phyloP scores from a whole-genome alignment of 164 flowering plant species.

The Aristolochia fimbriata region DNA sequence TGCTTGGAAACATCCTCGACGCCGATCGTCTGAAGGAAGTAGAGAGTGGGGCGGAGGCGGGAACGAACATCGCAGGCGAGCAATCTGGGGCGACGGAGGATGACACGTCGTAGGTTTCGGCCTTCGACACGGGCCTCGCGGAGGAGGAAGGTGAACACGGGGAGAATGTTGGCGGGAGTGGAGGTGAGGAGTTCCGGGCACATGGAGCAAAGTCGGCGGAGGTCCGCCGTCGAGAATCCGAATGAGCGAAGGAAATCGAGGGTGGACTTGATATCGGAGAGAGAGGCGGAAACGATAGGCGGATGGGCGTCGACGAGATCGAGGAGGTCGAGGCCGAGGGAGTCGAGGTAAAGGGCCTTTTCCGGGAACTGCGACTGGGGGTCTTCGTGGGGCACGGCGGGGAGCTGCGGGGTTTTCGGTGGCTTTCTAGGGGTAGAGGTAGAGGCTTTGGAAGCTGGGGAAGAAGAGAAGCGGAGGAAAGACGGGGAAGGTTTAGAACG shows the following conservation, averaged over 20 bases:
- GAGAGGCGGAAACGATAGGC: slow-evolving; percentile 28
- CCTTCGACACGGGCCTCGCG: slow-evolving; percentile 58
- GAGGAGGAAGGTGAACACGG: slow-evolving; percentile 71
- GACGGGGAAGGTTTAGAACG: slow-evolving; percentile 20
- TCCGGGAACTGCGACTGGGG: slow-evolving; percentile 32
- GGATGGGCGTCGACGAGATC: slow-evolving; percentile 41
- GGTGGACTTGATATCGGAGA: slow-evolving; percentile 38
- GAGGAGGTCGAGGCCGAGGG: slow-evolving; percentile 69
- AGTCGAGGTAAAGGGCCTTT: slow-evolving; percentile 71
- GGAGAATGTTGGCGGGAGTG: slow-evolving; percentile 22
- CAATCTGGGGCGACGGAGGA: slow-evolving; percentile 33
- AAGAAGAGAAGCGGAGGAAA: slow-evolving; percentile 14
- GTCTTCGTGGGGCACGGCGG: slow-evolving; percentile 6
- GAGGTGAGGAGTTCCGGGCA: slow-evolving; percentile 61
- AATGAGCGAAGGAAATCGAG: slow-evolving; percentile 46
- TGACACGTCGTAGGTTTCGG: slow-evolving; percentile 12
- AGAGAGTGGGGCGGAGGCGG: slow-evolving; percentile 76
- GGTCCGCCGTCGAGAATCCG: slow-evolving; percentile 38
- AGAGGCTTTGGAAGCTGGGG: slow-evolving; percentile 13
- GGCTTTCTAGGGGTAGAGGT: slow-evolving; percentile 11
- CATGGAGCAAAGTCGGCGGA: slow-evolving; percentile 55
- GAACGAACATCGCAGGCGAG: slow-evolving; percentile 50
- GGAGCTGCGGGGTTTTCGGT: slow-evolving; percentile 16
- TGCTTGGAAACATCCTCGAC: slow-evolving; percentile 41
- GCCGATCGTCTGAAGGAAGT: slow-evolving; percentile 80